Evolutionary conservation across 345 rosid genomes (phyloP).

Genomic region (Euclidium syriacum): DNA sequence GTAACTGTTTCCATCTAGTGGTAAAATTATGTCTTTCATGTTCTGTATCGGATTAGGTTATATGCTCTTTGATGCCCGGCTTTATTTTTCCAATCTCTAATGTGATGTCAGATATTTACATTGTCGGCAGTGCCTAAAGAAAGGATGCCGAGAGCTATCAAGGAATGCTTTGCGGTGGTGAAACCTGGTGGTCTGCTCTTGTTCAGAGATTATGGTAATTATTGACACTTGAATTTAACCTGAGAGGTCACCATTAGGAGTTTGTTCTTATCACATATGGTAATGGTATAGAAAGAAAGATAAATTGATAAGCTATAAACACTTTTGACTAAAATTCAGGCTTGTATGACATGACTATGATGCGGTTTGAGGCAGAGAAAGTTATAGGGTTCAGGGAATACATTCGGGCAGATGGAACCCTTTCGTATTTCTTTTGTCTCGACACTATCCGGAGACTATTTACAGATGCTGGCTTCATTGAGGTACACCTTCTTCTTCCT

Average conservation of each 20-base stretch:
- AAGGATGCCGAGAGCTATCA: slow-evolving; percentile 56
- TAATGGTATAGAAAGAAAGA: neutral
- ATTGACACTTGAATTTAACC: neutral
- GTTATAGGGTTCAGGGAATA: slow-evolving; percentile 76
- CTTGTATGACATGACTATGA: slow-evolving; percentile 92
- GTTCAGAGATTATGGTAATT: slow-evolving; percentile 86
- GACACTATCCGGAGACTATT: slow-evolving; percentile 59
- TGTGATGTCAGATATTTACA: slow-evolving; percentile 65
- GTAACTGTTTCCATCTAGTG: too few species aligned
- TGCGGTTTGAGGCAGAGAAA: slow-evolving; percentile 68
- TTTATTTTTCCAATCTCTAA: neutral
- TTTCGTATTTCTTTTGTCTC: slow-evolving; percentile 76
- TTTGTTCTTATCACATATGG: neutral
- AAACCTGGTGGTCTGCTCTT: slow-evolving; percentile 78
- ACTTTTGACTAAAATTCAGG: slow-evolving; percentile 43
- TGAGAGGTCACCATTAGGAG: neutral
- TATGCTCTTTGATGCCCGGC: neutral
- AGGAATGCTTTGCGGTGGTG: slow-evolving; percentile 59
- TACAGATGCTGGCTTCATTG: slow-evolving; percentile 59
- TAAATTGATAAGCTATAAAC: slow-evolving; percentile 14
- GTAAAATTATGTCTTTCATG: neutral
- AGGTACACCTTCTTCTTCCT: slow-evolving; percentile 39
- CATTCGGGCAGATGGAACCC: slow-evolving; percentile 74
- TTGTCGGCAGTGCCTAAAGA: slow-evolving; percentile 74
- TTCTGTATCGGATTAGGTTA: neutral